These are phyloP conservation scores for Mucor circinelloides DNA, from an alignment of 371 early-diverging fungal genomes.

Conservation along the genomic window DNA sequence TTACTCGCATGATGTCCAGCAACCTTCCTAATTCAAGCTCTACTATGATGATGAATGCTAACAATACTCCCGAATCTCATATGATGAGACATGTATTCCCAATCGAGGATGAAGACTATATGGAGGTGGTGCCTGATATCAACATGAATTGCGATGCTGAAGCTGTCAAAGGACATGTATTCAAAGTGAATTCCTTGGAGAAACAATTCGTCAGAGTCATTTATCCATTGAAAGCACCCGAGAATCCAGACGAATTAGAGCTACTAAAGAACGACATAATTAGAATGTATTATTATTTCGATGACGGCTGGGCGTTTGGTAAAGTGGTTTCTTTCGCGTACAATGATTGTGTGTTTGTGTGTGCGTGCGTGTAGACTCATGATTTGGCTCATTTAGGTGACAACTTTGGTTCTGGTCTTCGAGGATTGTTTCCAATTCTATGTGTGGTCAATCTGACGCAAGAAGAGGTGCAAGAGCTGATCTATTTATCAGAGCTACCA, in stretches of 20 bases:
- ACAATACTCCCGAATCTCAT: conserved; percentile 12
- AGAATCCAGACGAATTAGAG: conserved; percentile 65
- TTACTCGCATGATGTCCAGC: neutral
- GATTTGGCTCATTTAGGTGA: conserved; percentile 18
- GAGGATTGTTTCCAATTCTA: conserved; percentile 31
- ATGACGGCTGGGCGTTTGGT: conserved; percentile 76
- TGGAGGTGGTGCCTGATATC: conserved; percentile 20
- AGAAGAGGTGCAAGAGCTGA: conserved; percentile 20
- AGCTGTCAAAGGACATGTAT: conserved; percentile 20
- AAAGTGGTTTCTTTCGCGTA: neutral
- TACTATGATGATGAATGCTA: neutral
- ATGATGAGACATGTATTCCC: conserved; percentile 16
- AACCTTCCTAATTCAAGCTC: conserved; percentile 7
- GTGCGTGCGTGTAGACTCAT: neutral
- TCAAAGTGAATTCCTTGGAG: conserved; percentile 22
- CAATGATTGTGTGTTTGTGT: neutral
- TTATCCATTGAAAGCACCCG: conserved; percentile 23
- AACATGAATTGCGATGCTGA: conserved; percentile 11
- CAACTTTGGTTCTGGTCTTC: conserved; percentile 25
- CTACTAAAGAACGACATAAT: conserved; percentile 64
- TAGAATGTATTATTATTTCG: conserved; percentile 54
- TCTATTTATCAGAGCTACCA: conserved; percentile 15
- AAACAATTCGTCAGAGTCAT: conserved; percentile 24
- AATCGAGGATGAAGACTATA: conserved; percentile 25
- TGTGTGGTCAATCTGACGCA: conserved; percentile 24